A percentile compares a stretch with the other conserved stretches of the same genome.
Conservation (phyloP, 164 flowering plant genomes). For the Berberis vulgaris region DNA sequence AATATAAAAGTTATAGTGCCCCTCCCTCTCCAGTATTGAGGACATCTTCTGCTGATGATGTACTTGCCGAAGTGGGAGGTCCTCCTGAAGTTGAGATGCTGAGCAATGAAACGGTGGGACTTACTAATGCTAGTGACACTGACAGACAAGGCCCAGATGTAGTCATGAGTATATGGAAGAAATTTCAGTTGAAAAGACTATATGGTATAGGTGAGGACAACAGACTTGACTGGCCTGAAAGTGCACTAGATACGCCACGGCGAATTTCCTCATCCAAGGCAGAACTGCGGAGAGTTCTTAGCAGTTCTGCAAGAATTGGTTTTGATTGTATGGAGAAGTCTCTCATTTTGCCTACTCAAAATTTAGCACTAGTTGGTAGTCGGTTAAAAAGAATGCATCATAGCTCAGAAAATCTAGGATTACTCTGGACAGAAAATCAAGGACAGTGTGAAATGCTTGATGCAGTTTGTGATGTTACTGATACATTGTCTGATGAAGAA, state of each 20-base stretch:
- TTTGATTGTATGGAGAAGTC: conserved; percentile 37
- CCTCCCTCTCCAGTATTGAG: conserved; percentile 85
- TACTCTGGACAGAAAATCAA: conserved; percentile 28
- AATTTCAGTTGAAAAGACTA: conserved; percentile 31
- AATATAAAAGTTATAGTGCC: conserved; percentile 67
- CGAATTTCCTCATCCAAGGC: conserved; percentile 33
- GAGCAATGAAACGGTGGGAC: conserved; percentile 15
- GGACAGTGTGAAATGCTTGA: conserved; percentile 31
- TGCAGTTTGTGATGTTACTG: conserved; percentile 38
- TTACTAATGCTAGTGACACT: conserved; percentile 11
- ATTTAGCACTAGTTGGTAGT: conserved; percentile 14
- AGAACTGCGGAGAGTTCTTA: conserved; percentile 51
- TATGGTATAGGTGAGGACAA: conserved; percentile 39
- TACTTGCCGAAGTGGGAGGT: conserved; percentile 39
- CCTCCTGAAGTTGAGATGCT: conserved; percentile 24
- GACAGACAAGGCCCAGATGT: conserved; percentile 14
- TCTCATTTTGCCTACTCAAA: conserved; percentile 18
- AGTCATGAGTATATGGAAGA: conserved; percentile 16
- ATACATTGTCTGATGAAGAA: conserved; percentile 40
- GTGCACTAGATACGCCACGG: conserved; percentile 41
- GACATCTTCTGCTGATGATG: conserved; percentile 54
- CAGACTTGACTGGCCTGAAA: conserved; percentile 74
- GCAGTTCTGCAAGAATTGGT: conserved; percentile 64
- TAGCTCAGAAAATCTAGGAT: conserved; percentile 52
- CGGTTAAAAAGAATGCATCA: conserved; percentile 34